phyloP scores from a whole-genome alignment of 2,329 filamentous ascomycete species.

The Lecanicillium sp. region DNA sequence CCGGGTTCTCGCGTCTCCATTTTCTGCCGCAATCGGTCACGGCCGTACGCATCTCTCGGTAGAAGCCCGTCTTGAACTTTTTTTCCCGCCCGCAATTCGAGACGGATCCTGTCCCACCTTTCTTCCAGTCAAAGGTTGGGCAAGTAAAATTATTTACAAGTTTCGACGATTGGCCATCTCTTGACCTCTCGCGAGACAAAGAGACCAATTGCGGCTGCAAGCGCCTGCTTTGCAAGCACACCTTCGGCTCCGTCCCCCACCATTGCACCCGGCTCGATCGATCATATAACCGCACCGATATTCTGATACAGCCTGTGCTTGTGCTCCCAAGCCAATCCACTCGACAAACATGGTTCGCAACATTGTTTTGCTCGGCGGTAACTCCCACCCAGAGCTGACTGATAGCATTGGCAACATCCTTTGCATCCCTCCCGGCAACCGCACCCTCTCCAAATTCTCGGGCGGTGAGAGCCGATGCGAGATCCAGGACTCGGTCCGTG shows the following conservation, averaged over 20 bases:
- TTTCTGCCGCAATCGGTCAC: too few species aligned
- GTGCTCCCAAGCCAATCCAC: slow-evolving; percentile 8
- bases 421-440: slow-evolving; percentile 75
- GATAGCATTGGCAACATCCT: slow-evolving; percentile 83
- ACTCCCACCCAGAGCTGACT: slow-evolving; percentile 82
- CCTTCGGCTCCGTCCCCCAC: not conserved
- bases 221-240: not conserved
- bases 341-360: slow-evolving; percentile 71
- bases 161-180: too few species aligned
- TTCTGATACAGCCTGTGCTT: too few species aligned
- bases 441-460: slow-evolving; percentile 84
- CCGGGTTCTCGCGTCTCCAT: too few species aligned
- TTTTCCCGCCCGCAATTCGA: not conserved
- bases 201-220: too few species aligned
- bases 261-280: too few species aligned
- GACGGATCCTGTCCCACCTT: not conserved
- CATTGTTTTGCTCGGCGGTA: slow-evolving; percentile 87
- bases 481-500: slow-evolving; percentile 91
- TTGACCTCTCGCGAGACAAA: not conserved
- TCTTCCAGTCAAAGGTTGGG: not conserved
- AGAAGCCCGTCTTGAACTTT: too few species aligned
- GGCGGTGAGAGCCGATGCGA: slow-evolving; percentile 93
- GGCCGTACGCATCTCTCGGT: too few species aligned
- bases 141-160: too few species aligned
- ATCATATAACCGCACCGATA: too few species aligned